These are phyloP conservation scores for Mallotus nudiflorus DNA, from an alignment of 345 rosid genomes.

Conservation along the genomic window DNA sequence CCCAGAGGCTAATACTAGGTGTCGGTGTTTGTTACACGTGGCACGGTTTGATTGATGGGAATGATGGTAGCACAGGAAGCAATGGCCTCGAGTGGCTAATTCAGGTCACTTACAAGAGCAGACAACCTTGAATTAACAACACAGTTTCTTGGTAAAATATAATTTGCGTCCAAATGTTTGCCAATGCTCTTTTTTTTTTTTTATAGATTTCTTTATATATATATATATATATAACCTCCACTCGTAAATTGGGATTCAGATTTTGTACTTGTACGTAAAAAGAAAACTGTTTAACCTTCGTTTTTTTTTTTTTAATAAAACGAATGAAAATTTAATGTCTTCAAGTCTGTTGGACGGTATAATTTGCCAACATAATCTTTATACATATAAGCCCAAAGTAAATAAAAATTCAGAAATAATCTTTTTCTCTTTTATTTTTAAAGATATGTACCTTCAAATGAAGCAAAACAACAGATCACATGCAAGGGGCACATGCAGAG, in stretches of 20 bases:
- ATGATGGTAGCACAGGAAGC: constrained; percentile 41
- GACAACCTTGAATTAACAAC: constrained; percentile 17
- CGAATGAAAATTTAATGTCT: no score
- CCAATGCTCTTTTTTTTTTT: background rate
- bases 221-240: background rate
- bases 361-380: background rate
- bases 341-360: background rate
- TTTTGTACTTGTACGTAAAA: background rate
- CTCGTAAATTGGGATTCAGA: background rate
- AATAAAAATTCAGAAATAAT: no score
- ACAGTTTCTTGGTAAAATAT: no score
- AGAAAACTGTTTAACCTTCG: no score
- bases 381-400: no score
- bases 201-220: background rate
- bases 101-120: constrained; percentile 32
- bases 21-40: constrained; percentile 39
- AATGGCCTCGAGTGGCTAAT: constrained; percentile 39
- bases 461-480: background rate
- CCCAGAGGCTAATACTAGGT: constrained; percentile 41
- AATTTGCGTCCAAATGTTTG: constrained; percentile 1
- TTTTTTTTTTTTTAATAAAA: background rate
- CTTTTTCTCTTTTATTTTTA: no score
- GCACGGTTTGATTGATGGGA: constrained; percentile 13
- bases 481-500: constrained; percentile 1
- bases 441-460: no score